Base-by-base conservation (phyloP, 2,329 filamentous ascomycete genomes). In the Phyllosticta citriasiana region DNA sequence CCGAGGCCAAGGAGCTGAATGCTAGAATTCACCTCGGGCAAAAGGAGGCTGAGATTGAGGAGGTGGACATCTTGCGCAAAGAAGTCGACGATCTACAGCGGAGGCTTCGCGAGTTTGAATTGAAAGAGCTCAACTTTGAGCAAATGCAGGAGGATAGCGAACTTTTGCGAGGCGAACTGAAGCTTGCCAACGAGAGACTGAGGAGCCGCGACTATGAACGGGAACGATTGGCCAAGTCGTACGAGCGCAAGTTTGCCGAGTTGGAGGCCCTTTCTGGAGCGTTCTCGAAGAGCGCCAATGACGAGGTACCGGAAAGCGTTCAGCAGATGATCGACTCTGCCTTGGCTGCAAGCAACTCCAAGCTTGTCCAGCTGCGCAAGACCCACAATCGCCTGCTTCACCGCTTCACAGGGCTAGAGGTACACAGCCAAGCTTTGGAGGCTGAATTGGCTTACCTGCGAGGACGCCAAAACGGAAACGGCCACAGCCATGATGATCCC, bases 1-100 rank as follows among this genome's bases (percentile, higher is more conserved):
- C 82, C 0, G 89, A 94, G 72, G 83, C 86, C 5, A 83, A 84
- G 63, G 87, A 89, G 67, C 73, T 88, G 33, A 80, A 80, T 59
- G 80, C 82, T 61, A 80, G 84, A 63, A 86, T 90, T 67, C 82
- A 84, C 60, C 77, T 87, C 65, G 81, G 86, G 66, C 81, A 84
- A 10, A 79, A 86, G 35, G 82, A 88, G 67, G 79, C 82, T 16
- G 82, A 83, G 57, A 76, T 83, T 2, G 79, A 81, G 56, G 84
- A 89, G 66, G 74, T 88, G 55, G 81, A 84, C 63, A 76, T 78
- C 35, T 75, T 90, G 16, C 81, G 81, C 62, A 75, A 75, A 0
- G 82, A 88, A 65, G 80, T 88, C 2, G 77, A 80, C 24, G 79
- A 82, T 27, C 76, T 89, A 27, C 82, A 83, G n/a, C 78, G 80